Base-by-base conservation (phyloP, 805 yeast species). In the Zygotorulaspora chibaensis region DNA sequence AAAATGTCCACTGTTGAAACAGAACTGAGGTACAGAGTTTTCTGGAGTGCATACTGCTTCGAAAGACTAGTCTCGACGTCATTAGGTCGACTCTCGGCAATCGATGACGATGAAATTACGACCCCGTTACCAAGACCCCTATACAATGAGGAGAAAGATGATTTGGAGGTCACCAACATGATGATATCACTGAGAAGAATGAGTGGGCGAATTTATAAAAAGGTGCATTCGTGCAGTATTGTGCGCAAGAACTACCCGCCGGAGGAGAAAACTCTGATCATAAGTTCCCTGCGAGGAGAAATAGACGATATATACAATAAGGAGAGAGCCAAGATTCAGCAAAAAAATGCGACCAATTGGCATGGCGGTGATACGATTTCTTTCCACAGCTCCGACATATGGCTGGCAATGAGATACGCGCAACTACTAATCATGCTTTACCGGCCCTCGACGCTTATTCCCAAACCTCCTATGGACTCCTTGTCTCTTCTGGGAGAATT, bases 101-200 rank as follows among this genome's bases (percentile, higher is more conserved):
- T 79, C 15, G 69, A 71, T 29, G 82, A 77, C 47, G 70, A 70
- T 42, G 80, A 77, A 50, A 73, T 79, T 35, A 75, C 74, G 40
- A 69, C 71, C 0, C 75, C 73, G 0, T 45, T 64, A 6, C 78
- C 79, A 2, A 58, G 59, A 16, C 57, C 72, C 6, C 46, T 74
- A 12, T 62, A 60, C 11, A 69, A 64, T n/a, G 75, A 71, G 18
- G 76, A 72, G 43, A 52, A 58, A 6, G 71, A 69, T 25, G 72
- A 70, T 42, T 52, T 72, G 13, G 69, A 68, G 35, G 66, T 75
- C 8, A 66, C 71, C 0, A 62, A 66, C 25, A 65, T 70, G 39
- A 68, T 77, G 48, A 70, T 76, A 8, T 61, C 67, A 9, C 56
- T 78, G 43, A 62, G 79, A 44, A 61, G 68, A 46, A 62, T 78